Conservation (phyloP, 352 stramenopile species). For the Globisporangium lucens region DNA sequence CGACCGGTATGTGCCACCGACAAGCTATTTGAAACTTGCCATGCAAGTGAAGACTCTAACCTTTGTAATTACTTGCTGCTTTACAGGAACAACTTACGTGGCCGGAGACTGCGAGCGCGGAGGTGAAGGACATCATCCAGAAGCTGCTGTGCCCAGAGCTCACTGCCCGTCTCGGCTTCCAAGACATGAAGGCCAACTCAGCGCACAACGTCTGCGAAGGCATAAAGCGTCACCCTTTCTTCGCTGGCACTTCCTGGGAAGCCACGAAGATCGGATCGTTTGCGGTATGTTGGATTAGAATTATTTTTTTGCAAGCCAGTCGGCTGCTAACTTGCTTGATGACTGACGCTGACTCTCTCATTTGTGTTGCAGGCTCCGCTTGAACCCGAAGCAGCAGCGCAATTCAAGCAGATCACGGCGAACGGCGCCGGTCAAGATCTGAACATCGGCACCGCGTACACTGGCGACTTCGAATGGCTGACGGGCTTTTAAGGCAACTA, state of each 20-base stretch:
- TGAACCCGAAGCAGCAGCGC: slow-evolving; percentile 54
- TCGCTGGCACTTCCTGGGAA: slow-evolving; percentile 80
- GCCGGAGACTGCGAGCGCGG: slow-evolving; percentile 58
- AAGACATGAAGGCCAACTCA: slow-evolving; percentile 40
- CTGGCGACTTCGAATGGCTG: slow-evolving; percentile 73
- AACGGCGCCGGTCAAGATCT: slow-evolving; percentile 43
- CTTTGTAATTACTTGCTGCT: not conserved
- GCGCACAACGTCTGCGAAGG: slow-evolving; percentile 50
- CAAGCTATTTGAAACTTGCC: not conserved
- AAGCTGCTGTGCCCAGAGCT: slow-evolving; percentile 61
- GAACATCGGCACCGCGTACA: slow-evolving; percentile 74
- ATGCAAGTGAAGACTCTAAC: not conserved
- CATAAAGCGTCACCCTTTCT: slow-evolving; percentile 83
- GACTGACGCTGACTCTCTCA: not conserved
- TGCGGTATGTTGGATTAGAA: slow-evolving; percentile 34
- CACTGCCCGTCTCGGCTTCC: slow-evolving; percentile 51
- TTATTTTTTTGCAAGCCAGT: not conserved
- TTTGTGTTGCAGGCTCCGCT: slow-evolving; percentile 52
- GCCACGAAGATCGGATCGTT: slow-evolving; percentile 79
- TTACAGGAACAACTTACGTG: slow-evolving; percentile 55
- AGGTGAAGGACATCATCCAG: slow-evolving; percentile 71
- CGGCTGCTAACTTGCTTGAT: slow-evolving; percentile 4
- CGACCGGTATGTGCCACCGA: slow-evolving; percentile 35
- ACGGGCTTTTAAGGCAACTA: slow-evolving; percentile 51
- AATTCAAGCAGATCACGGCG: slow-evolving; percentile 74